phyloP scores from a whole-genome alignment of 805 yeast genomes.

The Candida nanaspora region DNA sequence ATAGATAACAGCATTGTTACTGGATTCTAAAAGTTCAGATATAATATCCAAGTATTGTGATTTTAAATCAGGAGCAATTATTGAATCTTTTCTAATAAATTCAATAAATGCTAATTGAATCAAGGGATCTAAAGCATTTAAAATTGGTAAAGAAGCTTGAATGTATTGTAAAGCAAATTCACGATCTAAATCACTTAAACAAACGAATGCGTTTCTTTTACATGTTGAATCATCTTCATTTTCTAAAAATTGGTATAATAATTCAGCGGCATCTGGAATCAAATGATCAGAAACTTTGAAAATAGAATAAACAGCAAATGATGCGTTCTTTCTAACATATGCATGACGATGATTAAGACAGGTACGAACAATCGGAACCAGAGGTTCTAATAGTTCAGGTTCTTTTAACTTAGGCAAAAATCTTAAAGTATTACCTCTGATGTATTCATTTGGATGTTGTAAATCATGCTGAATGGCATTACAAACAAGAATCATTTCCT shows the following conservation, averaged over 20 bases:
- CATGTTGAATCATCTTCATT: conserved; percentile 91
- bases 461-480: conserved; percentile 96
- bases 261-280: conserved; percentile 92
- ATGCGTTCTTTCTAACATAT: conserved; percentile 95
- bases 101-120: conserved; percentile 87
- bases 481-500: conserved; percentile 97
- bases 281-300: conserved; percentile 78
- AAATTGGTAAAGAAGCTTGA: conserved; percentile 55
- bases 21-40: conserved; percentile 62
- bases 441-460: conserved; percentile 96
- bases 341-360: conserved; percentile 97
- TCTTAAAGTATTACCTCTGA: conserved; percentile 91
- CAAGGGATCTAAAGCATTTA: conserved; percentile 69
- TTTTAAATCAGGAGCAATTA: conserved; percentile 53
- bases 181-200: conserved; percentile 74
- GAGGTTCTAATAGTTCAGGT: conserved; percentile 89
- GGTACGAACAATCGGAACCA: conserved; percentile 85
- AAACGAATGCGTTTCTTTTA: conserved; percentile 90
- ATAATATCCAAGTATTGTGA: conserved; percentile 67
- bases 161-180: conserved; percentile 78
- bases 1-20: conserved; percentile 69
- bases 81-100: conserved; percentile 80
- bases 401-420: conserved; percentile 87
- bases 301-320: conserved; percentile 80
- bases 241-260: conserved; percentile 62